Evolutionary conservation across 75 land plant genomes (phyloP).

Genomic region (Ceratopteris richardii): DNA sequence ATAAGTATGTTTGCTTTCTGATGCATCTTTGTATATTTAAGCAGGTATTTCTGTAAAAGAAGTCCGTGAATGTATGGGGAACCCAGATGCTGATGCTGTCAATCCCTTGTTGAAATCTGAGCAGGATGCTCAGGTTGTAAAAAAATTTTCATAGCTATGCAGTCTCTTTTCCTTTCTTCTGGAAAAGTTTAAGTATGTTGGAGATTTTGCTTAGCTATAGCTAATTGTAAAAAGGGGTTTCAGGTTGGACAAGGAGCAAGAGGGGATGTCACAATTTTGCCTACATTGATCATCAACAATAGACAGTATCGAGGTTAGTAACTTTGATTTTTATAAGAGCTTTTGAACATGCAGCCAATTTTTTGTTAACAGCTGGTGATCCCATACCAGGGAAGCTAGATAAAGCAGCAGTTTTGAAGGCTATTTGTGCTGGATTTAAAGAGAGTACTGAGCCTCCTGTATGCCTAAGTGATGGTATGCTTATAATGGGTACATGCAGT

Average conservation of each 20-base stretch:
- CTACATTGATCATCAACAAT: slow-evolving; percentile 55
- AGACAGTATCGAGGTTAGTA: slow-evolving; percentile 54
- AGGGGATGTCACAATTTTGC: slow-evolving; percentile 62
- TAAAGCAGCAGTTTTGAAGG: slow-evolving; percentile 56
- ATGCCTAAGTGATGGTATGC: slow-evolving; percentile 43
- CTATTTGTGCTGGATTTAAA: slow-evolving; percentile 60
- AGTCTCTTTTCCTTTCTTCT: background rate
- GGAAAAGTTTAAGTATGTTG: background rate
- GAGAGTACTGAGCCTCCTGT: slow-evolving; percentile 56
- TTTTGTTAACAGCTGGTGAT: background rate
- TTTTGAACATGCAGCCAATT: background rate
- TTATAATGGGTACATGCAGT: too few relatives aligned
- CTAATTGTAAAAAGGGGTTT: too few relatives aligned
- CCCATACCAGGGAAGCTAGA: slow-evolving; percentile 43
- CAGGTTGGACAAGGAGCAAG: slow-evolving; percentile 48
- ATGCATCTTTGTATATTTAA: background rate
- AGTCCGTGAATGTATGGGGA: slow-evolving; percentile 51
- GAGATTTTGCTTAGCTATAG: too few relatives aligned
- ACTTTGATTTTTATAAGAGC: background rate
- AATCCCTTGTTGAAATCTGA: slow-evolving; percentile 45
- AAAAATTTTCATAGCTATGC: background rate
- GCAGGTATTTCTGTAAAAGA: slow-evolving; percentile 31
- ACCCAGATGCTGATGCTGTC: slow-evolving; percentile 46
- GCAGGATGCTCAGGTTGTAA: slow-evolving; percentile 49
- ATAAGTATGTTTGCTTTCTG: background rate